Conservation (phyloP, 306 rosid species). For the Begonia masoniana region DNA sequence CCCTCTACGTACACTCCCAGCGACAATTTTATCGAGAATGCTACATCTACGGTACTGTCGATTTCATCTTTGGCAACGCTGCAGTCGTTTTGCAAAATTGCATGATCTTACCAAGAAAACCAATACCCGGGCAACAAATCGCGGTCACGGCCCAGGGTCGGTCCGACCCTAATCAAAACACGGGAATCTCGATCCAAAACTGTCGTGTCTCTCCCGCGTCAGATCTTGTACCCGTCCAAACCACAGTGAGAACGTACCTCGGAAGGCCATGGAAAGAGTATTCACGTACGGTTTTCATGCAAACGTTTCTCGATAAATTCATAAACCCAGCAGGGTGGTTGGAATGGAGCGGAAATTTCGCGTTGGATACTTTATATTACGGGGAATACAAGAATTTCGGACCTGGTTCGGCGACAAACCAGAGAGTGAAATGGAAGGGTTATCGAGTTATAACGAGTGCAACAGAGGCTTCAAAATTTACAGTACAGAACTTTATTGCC, state of each 20-base stretch:
- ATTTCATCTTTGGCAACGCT: constrained; percentile 18
- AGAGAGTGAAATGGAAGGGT: constrained; percentile 15
- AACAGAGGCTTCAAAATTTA: constrained; percentile 2
- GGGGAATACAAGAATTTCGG: constrained; percentile 14
- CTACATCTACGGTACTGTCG: constrained; percentile 11
- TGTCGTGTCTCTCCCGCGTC: constrained; percentile 1
- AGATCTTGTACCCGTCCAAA: background rate
- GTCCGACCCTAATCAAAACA: constrained; percentile 10
- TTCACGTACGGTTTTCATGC: constrained; percentile 10
- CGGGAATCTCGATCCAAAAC: constrained; percentile 13
- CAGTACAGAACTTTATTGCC: constrained; percentile 5
- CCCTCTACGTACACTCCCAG: constrained; percentile 8
- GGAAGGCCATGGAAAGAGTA: constrained; percentile 20
- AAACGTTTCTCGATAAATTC: constrained; percentile 4
- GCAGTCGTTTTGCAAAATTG: constrained; percentile 15
- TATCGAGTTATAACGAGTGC: constrained; percentile 11
- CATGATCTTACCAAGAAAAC: constrained; percentile 7
- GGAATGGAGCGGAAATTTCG: constrained; percentile 6
- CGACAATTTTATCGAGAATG: constrained; percentile 16
- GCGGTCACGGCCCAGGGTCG: constrained; percentile 8
- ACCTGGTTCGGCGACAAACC: constrained; percentile 7
- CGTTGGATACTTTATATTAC: constrained; percentile 9
- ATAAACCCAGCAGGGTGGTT: constrained; percentile 12
- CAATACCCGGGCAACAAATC: constrained; percentile 1
- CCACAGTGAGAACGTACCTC: constrained; percentile 3